A percentile compares a stretch with the other conserved stretches of the same genome.
These are phyloP conservation scores for Dentipellis sp. DNA, from an alignment of 768 basidiomycete species.

Conservation along the genomic window DNA sequence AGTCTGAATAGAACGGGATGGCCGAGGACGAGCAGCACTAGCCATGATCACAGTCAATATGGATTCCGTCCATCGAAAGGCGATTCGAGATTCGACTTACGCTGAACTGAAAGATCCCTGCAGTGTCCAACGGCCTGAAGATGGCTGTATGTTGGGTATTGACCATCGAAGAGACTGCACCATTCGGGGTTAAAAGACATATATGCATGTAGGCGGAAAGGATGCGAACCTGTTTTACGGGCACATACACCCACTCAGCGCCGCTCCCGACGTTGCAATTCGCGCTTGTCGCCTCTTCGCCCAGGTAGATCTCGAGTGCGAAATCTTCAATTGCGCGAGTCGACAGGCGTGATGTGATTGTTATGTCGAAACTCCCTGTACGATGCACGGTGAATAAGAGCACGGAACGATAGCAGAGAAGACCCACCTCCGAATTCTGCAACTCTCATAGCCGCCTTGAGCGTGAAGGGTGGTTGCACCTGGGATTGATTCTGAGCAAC, in stretches of 20 bases:
- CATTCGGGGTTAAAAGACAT: background rate
- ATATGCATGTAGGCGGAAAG: background rate
- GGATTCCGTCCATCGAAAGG: conserved; percentile 3
- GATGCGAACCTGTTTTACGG: conserved; percentile 21
- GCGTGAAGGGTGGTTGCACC: conserved; percentile 25
- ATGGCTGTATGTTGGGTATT: conserved; percentile 52
- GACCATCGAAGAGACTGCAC: conserved; percentile 64
- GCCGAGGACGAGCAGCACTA: conserved; percentile 41
- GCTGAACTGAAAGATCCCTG: conserved; percentile 69
- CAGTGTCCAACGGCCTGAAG: conserved; percentile 58
- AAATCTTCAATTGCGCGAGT: conserved; percentile 64
- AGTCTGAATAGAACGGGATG: conserved; percentile 67
- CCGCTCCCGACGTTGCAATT: conserved; percentile 59
- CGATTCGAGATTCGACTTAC: conserved; percentile 28
- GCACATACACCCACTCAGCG: conserved; percentile 78
- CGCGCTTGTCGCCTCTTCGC: conserved; percentile 61
- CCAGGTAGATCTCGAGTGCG: conserved; percentile 64
- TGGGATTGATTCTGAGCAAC: conserved; percentile 14
- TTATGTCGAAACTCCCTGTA: conserved; percentile 48
- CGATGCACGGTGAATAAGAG: conserved; percentile 5
- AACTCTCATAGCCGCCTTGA: conserved; percentile 24
- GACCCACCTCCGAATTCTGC: conserved; percentile 32
- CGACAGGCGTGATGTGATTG: conserved; percentile 25
- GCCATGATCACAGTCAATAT: background rate
- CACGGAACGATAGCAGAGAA: conserved; percentile 14